Conservation (phyloP, 1,284 basidiomycete genomes). For the Irpex sp. region DNA sequence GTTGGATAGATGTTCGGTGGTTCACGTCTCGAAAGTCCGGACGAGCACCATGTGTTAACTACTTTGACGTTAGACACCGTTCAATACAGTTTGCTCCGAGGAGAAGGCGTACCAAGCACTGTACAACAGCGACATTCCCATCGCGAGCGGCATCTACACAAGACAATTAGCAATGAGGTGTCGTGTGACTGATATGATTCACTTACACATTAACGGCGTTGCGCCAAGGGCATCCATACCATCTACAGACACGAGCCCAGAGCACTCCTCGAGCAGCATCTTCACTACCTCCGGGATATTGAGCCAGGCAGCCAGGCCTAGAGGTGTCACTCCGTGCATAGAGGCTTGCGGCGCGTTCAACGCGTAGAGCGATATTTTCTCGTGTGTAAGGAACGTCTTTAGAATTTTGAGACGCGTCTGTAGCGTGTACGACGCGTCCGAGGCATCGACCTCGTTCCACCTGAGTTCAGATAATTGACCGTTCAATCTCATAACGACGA, state of each 20-base stretch:
- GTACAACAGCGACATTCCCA: conserved; percentile 57
- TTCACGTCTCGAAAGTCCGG: conserved; percentile 69
- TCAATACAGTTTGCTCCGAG: background rate
- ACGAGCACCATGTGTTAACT: conserved; percentile 65
- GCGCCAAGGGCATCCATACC: conserved; percentile 68
- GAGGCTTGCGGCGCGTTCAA: conserved; percentile 64
- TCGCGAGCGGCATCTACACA: conserved; percentile 62
- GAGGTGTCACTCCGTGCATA: conserved; percentile 67
- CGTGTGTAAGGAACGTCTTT: conserved; percentile 47
- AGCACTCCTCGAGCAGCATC: conserved; percentile 54
- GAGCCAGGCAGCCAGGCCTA: conserved; percentile 73
- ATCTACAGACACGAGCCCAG: conserved; percentile 61
- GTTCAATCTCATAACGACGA: background rate
- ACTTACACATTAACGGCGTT: conserved; percentile 77
- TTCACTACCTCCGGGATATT: conserved; percentile 55
- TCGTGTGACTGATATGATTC: background rate
- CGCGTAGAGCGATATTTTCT: conserved; percentile 57
- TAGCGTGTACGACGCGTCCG: conserved; percentile 60
- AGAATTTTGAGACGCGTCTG: conserved; percentile 52
- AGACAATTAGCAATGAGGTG: background rate
- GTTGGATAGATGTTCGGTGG: conserved; percentile 65
- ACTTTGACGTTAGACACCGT: conserved; percentile 17
- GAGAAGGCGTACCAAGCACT: conserved; percentile 48
- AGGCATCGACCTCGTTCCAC: conserved; percentile 64
- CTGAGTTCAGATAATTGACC: conserved; percentile 28